These are phyloP conservation scores for Colletotrichum sublineola DNA, from an alignment of 2,329 filamentous ascomycete genomes.

Conservation along the genomic window DNA sequence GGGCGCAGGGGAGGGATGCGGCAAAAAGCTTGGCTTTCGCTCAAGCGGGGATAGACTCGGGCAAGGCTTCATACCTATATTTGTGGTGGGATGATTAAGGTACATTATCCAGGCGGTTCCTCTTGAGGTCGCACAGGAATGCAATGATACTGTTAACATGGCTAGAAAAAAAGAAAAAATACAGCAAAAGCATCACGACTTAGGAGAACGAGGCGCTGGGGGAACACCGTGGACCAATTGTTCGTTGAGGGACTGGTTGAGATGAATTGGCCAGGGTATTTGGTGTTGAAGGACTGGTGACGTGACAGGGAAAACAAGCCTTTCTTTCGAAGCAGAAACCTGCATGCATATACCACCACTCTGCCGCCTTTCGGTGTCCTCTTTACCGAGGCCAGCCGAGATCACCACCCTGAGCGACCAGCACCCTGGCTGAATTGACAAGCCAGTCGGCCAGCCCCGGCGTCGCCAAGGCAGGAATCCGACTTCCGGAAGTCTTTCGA, in stretches of 20 bases:
- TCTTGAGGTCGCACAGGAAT: too few relatives aligned
- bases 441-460: not conserved
- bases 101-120: too few relatives aligned
- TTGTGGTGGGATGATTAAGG: not conserved
- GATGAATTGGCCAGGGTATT: slow-evolving; percentile 11
- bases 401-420: not conserved
- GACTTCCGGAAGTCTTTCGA: not conserved
- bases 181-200: not conserved
- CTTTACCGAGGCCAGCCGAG: slow-evolving; percentile 23
- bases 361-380: slow-evolving; percentile 17
- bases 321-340: slow-evolving; percentile 12
- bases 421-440: not conserved
- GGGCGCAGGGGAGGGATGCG: slow-evolving; percentile 11
- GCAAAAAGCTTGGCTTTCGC: slow-evolving; percentile 20
- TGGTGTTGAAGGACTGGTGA: slow-evolving; percentile 23
- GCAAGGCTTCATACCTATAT: not conserved
- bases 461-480: not conserved
- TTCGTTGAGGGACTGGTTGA: not conserved
- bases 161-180: too few relatives aligned
- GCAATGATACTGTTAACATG: too few relatives aligned
- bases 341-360: slow-evolving; percentile 14
- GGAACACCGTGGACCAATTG: slow-evolving; percentile 21
- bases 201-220: slow-evolving; percentile 25
- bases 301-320: slow-evolving; percentile 1
- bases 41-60: not conserved